phyloP scores from a whole-genome alignment of 1,139 yeast species.

The Pichia sp. region DNA sequence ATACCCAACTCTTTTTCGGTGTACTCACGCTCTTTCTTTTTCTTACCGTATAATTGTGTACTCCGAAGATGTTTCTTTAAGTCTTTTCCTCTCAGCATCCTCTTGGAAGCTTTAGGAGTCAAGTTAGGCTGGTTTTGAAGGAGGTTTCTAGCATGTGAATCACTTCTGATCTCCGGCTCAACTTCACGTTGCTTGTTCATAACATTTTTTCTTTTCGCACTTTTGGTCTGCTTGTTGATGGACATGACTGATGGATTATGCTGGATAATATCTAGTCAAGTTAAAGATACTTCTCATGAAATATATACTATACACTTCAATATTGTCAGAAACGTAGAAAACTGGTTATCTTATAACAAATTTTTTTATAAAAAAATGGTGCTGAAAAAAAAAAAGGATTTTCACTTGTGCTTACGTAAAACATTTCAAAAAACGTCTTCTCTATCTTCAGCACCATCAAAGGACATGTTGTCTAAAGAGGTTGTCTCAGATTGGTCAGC shows the following conservation, averaged over 20 bases:
- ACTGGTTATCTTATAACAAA: background rate
- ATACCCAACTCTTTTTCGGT: conserved; percentile 73
- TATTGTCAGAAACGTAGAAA: background rate
- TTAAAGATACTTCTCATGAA: background rate
- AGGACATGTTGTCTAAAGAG: conserved; percentile 9
- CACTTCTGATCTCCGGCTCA: conserved; percentile 62
- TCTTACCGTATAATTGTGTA: conserved; percentile 64
- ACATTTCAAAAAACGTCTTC: background rate
- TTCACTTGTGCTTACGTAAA: background rate
- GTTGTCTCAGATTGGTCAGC: conserved; percentile 9
- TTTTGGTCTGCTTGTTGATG: conserved; percentile 47
- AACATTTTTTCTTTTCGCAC: conserved; percentile 50
- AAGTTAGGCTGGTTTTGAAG: conserved; percentile 58
- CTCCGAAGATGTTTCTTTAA: conserved; percentile 64
- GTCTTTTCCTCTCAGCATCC: conserved; percentile 42
- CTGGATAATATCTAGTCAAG: too few species aligned
- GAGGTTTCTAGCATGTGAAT: conserved; percentile 61
- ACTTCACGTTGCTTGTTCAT: conserved; percentile 55
- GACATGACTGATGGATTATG: conserved; percentile 20
- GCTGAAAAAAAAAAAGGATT: background rate
- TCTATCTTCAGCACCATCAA: conserved; percentile 15
- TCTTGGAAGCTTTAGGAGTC: conserved; percentile 54
- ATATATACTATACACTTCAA: background rate
- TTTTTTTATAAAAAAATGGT: background rate
- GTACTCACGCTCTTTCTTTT: conserved; percentile 58